A percentile compares a stretch with the other conserved stretches of the same genome.
Conservation (phyloP, 1,284 basidiomycete genomes). For the Sporisorium graminicola region DNA sequence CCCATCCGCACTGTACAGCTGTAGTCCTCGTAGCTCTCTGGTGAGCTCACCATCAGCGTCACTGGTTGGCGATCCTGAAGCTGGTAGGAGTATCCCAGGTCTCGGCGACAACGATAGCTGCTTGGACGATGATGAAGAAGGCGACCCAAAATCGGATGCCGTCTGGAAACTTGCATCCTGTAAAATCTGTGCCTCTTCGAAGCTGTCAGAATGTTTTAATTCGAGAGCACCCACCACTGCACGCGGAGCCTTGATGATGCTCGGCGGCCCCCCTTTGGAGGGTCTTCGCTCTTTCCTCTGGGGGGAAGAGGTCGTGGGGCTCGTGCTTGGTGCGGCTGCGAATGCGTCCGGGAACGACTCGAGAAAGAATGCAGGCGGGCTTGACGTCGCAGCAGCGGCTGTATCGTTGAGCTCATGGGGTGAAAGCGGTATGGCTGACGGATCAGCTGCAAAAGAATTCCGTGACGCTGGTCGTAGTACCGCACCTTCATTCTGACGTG, state of each 20-base stretch:
- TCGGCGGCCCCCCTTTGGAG: constrained; percentile 15
- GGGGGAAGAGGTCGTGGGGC: not conserved
- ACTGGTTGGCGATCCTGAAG: not conserved
- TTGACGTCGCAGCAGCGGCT: not conserved
- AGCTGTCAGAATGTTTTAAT: constrained; percentile 20
- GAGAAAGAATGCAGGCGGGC: constrained; percentile 50
- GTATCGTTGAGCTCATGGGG: not conserved
- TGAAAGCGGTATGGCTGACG: not conserved
- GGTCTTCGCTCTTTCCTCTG: constrained; percentile 16
- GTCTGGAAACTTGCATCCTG: constrained; percentile 25
- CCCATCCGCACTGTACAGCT: constrained; percentile 9
- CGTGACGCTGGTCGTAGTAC: not conserved
- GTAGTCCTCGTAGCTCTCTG: not conserved
- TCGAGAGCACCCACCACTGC: constrained; percentile 29
- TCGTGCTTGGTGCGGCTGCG: not conserved
- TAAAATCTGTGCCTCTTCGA: constrained; percentile 11
- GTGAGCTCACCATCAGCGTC: not conserved
- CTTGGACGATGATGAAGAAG: constrained; percentile 19
- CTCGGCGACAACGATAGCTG: constrained; percentile 26
- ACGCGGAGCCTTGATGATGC: constrained; percentile 29
- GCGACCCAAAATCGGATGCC: constrained; percentile 27
- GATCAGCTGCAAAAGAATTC: not conserved
- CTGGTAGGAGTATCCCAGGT: not conserved
- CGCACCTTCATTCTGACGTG: not conserved
- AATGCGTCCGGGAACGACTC: constrained; percentile 50